These are phyloP conservation scores for Plasmodium vivax DNA, from an alignment of 169 alveolate genomes.

Conservation along the genomic window DNA sequence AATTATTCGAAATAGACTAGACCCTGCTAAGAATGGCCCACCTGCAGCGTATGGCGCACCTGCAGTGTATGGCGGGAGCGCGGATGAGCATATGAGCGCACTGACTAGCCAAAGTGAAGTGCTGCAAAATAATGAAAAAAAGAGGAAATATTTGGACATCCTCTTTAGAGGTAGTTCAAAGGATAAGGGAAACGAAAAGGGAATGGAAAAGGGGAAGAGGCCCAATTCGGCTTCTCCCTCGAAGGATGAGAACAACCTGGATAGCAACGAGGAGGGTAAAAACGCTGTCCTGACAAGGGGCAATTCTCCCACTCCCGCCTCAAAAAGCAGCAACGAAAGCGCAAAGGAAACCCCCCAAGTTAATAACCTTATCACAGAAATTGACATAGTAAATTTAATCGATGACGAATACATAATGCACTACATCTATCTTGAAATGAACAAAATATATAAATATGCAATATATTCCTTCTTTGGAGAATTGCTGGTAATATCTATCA, in stretches of 20 bases:
- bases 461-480: constrained; percentile 56
- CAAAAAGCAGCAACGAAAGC: neutral
- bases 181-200: neutral
- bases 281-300: neutral
- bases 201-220: neutral
- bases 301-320: neutral
- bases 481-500: constrained; percentile 55
- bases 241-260: neutral
- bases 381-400: constrained; percentile 42
- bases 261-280: neutral
- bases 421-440: constrained; percentile 52
- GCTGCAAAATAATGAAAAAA: constrained; percentile 4
- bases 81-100: neutral
- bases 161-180: neutral
- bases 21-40: neutral
- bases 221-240: neutral
- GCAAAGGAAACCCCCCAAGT: neutral
- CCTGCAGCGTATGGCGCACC: neutral
- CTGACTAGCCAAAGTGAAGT: constrained; percentile 6
- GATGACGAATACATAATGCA: constrained; percentile 25
- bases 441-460: constrained; percentile 63
- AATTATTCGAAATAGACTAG: constrained; percentile 15
- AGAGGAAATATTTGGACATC: neutral
- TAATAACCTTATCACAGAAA: constrained; percentile 10
- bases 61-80: neutral